Evolutionary conservation across 441 rosid species (phyloP).

Genomic region (Viola pubescens): DNA sequence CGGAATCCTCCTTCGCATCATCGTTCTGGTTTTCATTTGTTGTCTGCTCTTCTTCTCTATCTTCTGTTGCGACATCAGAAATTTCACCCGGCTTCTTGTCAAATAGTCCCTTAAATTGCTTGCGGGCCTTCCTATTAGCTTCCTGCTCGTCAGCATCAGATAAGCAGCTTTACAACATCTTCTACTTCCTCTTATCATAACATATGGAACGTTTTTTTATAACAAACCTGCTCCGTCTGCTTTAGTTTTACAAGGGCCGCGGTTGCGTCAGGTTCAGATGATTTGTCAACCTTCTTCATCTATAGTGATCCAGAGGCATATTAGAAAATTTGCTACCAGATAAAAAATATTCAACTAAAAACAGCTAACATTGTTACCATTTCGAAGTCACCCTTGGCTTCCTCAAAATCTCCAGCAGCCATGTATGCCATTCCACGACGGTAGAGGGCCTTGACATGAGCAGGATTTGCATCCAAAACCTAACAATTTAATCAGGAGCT

Average conservation of each 20-base stretch:
- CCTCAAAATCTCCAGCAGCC: slow-evolving; percentile 78
- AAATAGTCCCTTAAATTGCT: slow-evolving; percentile 86
- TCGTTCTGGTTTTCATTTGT: slow-evolving; percentile 12
- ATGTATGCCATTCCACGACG: slow-evolving; percentile 95
- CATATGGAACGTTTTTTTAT: slow-evolving; percentile 4
- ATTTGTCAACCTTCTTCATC: slow-evolving; percentile 60
- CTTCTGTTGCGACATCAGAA: slow-evolving; percentile 40
- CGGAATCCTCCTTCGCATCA: slow-evolving; percentile 14
- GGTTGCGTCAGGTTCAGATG: slow-evolving; percentile 52
- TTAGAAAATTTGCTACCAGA: slow-evolving; percentile 12
- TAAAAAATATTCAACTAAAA: background rate
- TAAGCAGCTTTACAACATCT: background rate
- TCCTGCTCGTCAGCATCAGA: slow-evolving; percentile 35
- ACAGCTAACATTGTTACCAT: slow-evolving; percentile 37
- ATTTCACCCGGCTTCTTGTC: slow-evolving; percentile 82
- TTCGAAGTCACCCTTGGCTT: slow-evolving; percentile 71
- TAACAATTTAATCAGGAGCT: slow-evolving; percentile 18
- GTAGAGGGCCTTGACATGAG: slow-evolving; percentile 75
- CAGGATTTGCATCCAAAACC: slow-evolving; percentile 88
- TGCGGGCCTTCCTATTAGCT: slow-evolving; percentile 64
- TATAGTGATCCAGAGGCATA: slow-evolving; percentile 18
- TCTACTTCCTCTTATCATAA: slow-evolving; percentile 4
- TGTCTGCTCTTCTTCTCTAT: slow-evolving; percentile 14
- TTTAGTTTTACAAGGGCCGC: slow-evolving; percentile 74
- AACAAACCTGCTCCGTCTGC: slow-evolving; percentile 67